A percentile compares a stretch with the other conserved stretches of the same genome.
These are phyloP conservation scores for Neocucurbitaria cava DNA, from an alignment of 2,329 filamentous ascomycete species.

Conservation along the genomic window DNA sequence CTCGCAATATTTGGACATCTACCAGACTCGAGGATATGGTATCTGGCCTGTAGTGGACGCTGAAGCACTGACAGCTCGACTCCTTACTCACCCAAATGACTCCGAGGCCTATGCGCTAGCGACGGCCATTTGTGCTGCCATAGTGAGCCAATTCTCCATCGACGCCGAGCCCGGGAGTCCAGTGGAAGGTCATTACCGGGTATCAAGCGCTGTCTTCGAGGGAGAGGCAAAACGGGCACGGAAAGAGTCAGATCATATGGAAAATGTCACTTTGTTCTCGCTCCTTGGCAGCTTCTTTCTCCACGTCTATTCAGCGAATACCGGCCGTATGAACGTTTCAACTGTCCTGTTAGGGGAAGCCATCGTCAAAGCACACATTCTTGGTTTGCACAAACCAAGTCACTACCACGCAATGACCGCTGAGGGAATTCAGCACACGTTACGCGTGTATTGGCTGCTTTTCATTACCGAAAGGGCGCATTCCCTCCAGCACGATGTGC, in stretches of 20 bases:
- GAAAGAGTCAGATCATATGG: slow-evolving; percentile 39
- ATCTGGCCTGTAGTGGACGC: slow-evolving; percentile 47
- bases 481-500: slow-evolving; percentile 46
- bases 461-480: slow-evolving; percentile 47
- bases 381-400: slow-evolving; percentile 36
- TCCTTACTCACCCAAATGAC: slow-evolving; percentile 42
- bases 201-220: slow-evolving; percentile 40
- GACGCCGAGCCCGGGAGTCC: slow-evolving; percentile 40
- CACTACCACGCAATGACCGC: slow-evolving; percentile 34
- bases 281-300: slow-evolving; percentile 43
- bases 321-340: slow-evolving; percentile 44
- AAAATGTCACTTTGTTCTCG: slow-evolving; percentile 39
- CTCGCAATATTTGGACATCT: slow-evolving; percentile 43
- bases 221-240: slow-evolving; percentile 37
- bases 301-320: slow-evolving; percentile 44
- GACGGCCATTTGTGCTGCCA: slow-evolving; percentile 42
- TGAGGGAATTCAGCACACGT: slow-evolving; percentile 36
- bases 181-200: slow-evolving; percentile 40
- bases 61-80: slow-evolving; percentile 38
- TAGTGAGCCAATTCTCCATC: slow-evolving; percentile 45
- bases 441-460: slow-evolving; percentile 46
- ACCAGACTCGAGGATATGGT: slow-evolving; percentile 38
- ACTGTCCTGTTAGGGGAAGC: slow-evolving; percentile 43
- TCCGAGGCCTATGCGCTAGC: slow-evolving; percentile 42
- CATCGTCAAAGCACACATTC: slow-evolving; percentile 43